phyloP scores from a whole-genome alignment of 2,329 filamentous ascomycete species.

The Stylonectria norvegica region DNA sequence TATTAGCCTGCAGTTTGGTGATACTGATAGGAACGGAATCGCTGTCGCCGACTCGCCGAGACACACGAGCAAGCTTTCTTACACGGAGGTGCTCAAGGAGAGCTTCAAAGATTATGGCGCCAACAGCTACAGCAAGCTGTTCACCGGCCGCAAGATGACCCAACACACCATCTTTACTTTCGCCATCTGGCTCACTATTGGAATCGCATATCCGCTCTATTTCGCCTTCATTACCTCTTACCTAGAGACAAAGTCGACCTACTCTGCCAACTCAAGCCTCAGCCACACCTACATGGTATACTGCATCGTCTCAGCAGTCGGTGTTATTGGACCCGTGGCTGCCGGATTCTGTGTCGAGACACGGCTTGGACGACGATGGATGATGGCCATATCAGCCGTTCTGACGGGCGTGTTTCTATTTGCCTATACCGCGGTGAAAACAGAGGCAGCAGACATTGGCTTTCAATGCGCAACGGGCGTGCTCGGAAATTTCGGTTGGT shows the following conservation, averaged over 20 bases:
- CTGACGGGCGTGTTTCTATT: slow-evolving; percentile 43
- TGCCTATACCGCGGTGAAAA: slow-evolving; percentile 38
- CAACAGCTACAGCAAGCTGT: slow-evolving; percentile 31
- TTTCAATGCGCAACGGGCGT: slow-evolving; percentile 40
- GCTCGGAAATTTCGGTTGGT: slow-evolving; percentile 36
- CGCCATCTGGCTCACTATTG: slow-evolving; percentile 43
- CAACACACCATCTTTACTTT: slow-evolving; percentile 37
- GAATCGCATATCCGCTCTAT: slow-evolving; percentile 46
- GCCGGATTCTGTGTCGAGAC: slow-evolving; percentile 41
- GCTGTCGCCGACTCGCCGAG: background rate
- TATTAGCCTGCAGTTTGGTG: slow-evolving; percentile 12
- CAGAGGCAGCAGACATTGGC: slow-evolving; percentile 29
- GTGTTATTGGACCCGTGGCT: slow-evolving; percentile 38
- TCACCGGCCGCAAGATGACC: slow-evolving; percentile 31
- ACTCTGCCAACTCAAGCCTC: slow-evolving; percentile 24
- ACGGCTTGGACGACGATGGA: slow-evolving; percentile 40
- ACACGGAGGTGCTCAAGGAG: slow-evolving; percentile 18
- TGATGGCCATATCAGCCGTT: slow-evolving; percentile 41
- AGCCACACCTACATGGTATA: slow-evolving; percentile 34
- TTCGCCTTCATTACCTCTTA: slow-evolving; percentile 46
- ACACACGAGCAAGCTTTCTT: slow-evolving; percentile 13
- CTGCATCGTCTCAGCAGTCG: slow-evolving; percentile 36
- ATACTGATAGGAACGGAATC: slow-evolving; percentile 1
- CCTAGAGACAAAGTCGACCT: slow-evolving; percentile 36
- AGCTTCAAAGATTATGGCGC: slow-evolving; percentile 27